Conservation (phyloP, 371 early-diverging fungal species). For the Mortierella sp. region DNA sequence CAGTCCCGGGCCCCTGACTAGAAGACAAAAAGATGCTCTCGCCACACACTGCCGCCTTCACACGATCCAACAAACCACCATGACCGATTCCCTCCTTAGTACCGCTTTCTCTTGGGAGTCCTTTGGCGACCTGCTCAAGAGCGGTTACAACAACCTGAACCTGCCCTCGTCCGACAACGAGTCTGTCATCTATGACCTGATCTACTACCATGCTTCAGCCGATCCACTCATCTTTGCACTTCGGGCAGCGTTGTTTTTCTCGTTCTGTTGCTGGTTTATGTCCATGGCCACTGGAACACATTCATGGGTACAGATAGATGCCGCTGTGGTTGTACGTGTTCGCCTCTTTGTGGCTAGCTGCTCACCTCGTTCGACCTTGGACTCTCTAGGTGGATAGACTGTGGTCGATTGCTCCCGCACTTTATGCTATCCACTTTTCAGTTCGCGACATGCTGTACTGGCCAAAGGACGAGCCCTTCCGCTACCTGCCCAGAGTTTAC, state of each 20-base stretch:
- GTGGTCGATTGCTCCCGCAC: slow-evolving; percentile 77
- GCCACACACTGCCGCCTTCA: background rate
- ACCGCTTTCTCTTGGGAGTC: slow-evolving; percentile 32
- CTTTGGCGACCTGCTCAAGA: slow-evolving; percentile 17
- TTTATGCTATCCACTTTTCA: slow-evolving; percentile 69
- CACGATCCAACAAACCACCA: background rate
- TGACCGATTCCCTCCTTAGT: no score
- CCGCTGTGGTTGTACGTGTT: background rate
- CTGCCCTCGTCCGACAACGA: slow-evolving; percentile 35
- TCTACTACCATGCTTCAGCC: slow-evolving; percentile 31
- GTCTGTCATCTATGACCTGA: slow-evolving; percentile 21
- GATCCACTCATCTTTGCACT: slow-evolving; percentile 50
- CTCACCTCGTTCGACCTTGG: background rate
- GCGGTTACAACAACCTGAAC: slow-evolving; percentile 23
- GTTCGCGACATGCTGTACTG: slow-evolving; percentile 56
- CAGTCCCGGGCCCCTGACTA: background rate
- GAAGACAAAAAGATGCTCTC: background rate
- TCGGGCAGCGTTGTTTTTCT: slow-evolving; percentile 12
- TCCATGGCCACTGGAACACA: slow-evolving; percentile 50
- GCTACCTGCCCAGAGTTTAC: slow-evolving; percentile 59
- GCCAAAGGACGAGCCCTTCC: slow-evolving; percentile 32
- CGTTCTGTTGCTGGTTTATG: slow-evolving; percentile 40
- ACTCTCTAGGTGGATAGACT: slow-evolving; percentile 61
- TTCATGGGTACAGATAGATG: slow-evolving; percentile 36
- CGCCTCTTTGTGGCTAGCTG: background rate